A percentile compares a stretch with the other conserved stretches of the same genome.
Conservation (phyloP, 2,329 filamentous ascomycete species). For the Hypoxylon sp. region DNA sequence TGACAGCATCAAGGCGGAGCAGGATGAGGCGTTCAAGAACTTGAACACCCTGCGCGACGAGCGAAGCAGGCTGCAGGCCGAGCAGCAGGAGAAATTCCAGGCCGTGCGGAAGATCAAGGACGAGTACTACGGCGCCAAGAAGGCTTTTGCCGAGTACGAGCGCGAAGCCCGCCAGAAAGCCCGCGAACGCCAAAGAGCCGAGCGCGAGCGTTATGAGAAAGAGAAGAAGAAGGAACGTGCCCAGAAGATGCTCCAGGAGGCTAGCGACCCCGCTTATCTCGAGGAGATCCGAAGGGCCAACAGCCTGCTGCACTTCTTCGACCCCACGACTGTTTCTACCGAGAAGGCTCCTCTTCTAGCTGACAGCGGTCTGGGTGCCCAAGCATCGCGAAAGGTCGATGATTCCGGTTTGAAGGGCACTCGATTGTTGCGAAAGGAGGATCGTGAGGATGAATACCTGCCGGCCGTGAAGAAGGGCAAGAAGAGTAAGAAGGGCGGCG, state of each 20-base stretch:
- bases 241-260: slow-evolving; percentile 79
- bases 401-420: slow-evolving; percentile 85
- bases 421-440: slow-evolving; percentile 84
- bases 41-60: slow-evolving; percentile 86
- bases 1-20: slow-evolving; percentile 88
- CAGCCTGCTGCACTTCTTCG: slow-evolving; percentile 88
- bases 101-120: slow-evolving; percentile 90
- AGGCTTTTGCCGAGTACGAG: slow-evolving; percentile 85
- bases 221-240: slow-evolving; percentile 80
- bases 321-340: slow-evolving; percentile 71
- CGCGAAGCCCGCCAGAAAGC: slow-evolving; percentile 79
- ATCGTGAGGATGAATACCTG: slow-evolving; percentile 87
- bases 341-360: slow-evolving; percentile 73
- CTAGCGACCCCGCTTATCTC: slow-evolving; percentile 85
- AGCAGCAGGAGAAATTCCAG: slow-evolving; percentile 86
- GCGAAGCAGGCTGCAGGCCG: slow-evolving; percentile 80
- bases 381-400: slow-evolving; percentile 84
- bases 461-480: slow-evolving; percentile 84
- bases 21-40: slow-evolving; percentile 90
- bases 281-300: slow-evolving; percentile 92
- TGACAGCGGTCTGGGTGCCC: slow-evolving; percentile 78
- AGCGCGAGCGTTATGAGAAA: slow-evolving; percentile 77
- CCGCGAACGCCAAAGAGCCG: slow-evolving; percentile 80
- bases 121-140: slow-evolving; percentile 81
- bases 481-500: slow-evolving; percentile 79